These are phyloP conservation scores for Pseudomonodictys pantanalensis DNA, from an alignment of 495 filamentous ascomycete genomes.

Conservation along the genomic window DNA sequence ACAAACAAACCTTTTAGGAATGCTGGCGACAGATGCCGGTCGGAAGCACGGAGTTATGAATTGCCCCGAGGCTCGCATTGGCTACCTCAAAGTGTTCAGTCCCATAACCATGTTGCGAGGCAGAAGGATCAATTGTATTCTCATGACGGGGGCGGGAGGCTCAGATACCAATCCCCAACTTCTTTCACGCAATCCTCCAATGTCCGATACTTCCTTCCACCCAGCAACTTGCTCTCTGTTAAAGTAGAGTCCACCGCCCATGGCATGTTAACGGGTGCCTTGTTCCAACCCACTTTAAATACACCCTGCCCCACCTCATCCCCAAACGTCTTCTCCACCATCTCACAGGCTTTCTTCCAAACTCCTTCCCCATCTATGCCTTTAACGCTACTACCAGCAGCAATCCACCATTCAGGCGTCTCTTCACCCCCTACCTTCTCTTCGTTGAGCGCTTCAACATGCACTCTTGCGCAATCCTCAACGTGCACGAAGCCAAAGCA, in stretches of 20 bases:
- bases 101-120: neutral
- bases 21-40: too few relatives aligned
- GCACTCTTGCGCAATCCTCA: slow-evolving; percentile 17
- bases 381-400: slow-evolving; percentile 1
- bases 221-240: slow-evolving; percentile 17
- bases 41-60: too few relatives aligned
- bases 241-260: slow-evolving; percentile 11
- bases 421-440: neutral
- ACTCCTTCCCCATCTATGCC: slow-evolving; percentile 2
- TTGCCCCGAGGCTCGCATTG: too few relatives aligned
- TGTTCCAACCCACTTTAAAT: slow-evolving; percentile 10
- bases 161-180: slow-evolving; percentile 18
- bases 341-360: slow-evolving; percentile 8
- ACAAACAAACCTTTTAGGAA: too few relatives aligned
- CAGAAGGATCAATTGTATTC: neutral
- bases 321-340: slow-evolving; percentile 8
- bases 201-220: neutral
- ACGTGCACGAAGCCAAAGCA: slow-evolving; percentile 25
- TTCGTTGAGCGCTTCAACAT: slow-evolving; percentile 19
- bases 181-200: slow-evolving; percentile 22
- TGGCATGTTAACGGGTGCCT: slow-evolving; percentile 18
- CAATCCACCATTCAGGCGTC: slow-evolving; percentile 22
- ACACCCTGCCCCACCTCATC: slow-evolving; percentile 2
- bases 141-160: neutral
- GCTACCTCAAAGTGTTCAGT: neutral